These are phyloP conservation scores for Geotrichum armillariae DNA, from an alignment of 1,139 yeast species.

Conservation along the genomic window DNA sequence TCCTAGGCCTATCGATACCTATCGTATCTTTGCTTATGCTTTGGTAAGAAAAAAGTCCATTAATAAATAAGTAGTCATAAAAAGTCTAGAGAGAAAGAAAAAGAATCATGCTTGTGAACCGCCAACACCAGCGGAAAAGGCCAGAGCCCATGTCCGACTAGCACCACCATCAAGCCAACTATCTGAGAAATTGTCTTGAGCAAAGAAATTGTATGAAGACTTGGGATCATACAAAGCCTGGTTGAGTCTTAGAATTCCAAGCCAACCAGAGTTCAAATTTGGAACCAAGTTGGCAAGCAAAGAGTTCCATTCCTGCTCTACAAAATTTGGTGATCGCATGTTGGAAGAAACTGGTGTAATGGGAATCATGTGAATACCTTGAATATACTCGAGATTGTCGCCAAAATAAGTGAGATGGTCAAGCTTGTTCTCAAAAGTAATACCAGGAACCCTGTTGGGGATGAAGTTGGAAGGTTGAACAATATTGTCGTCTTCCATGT, in stretches of 20 bases:
- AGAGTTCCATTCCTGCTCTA: slow-evolving; percentile 72
- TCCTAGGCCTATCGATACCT: too few species aligned
- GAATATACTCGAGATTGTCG: slow-evolving; percentile 68
- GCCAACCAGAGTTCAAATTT: slow-evolving; percentile 74
- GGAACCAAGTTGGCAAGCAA: slow-evolving; percentile 50
- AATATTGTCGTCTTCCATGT: slow-evolving; percentile 53
- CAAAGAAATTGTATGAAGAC: slow-evolving; percentile 63
- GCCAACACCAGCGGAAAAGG: slow-evolving; percentile 59
- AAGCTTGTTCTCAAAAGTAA: slow-evolving; percentile 73
- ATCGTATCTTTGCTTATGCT: too few species aligned
- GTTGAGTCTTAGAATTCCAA: slow-evolving; percentile 73
- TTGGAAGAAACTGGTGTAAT: slow-evolving; percentile 77
- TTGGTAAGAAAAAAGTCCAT: too few species aligned
- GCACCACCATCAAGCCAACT: slow-evolving; percentile 80
- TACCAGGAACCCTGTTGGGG: slow-evolving; percentile 68
- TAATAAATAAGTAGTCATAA: too few species aligned
- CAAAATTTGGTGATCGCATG: slow-evolving; percentile 65
- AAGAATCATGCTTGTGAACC: slow-evolving; percentile 43
- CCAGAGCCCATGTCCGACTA: slow-evolving; percentile 84
- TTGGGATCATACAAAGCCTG: slow-evolving; percentile 69
- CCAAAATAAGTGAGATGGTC: slow-evolving; percentile 91
- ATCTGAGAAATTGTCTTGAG: slow-evolving; percentile 46
- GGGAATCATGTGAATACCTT: slow-evolving; percentile 92
- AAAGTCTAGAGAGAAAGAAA: too few species aligned
- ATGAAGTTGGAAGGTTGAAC: slow-evolving; percentile 53